Evolutionary conservation across 108 stramenopile genomes (phyloP).

Genomic region (Nitzschia sp.): DNA sequence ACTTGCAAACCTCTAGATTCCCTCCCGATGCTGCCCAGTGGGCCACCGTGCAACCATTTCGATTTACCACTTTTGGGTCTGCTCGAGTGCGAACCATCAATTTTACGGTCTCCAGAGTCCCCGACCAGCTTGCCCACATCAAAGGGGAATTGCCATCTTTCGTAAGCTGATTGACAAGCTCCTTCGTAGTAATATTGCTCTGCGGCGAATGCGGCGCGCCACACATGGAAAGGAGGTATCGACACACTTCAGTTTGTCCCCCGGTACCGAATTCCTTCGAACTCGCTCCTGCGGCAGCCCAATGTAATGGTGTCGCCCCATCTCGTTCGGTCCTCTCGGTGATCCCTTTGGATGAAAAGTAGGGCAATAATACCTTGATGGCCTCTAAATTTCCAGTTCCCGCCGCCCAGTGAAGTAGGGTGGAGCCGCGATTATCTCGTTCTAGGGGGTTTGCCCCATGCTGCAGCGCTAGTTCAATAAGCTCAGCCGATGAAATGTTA

Average conservation of each 20-base stretch:
- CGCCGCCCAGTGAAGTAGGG: conserved; percentile 80
- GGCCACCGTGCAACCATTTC: conserved; percentile 82
- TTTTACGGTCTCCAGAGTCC: conserved; percentile 71
- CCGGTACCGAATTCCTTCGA: conserved; percentile 76
- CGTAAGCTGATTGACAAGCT: conserved; percentile 55
- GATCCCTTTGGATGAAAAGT: conserved; percentile 40
- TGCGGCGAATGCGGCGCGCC: neutral
- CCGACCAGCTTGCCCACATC: conserved; percentile 89
- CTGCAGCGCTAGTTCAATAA: conserved; percentile 59
- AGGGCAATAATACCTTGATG: conserved; percentile 42
- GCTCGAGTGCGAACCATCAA: conserved; percentile 67
- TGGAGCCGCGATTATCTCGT: conserved; percentile 65
- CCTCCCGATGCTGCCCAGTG: conserved; percentile 71
- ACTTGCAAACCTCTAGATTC: conserved; percentile 64
- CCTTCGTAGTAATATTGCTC: neutral
- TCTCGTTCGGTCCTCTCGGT: conserved; percentile 52
- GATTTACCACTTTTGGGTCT: conserved; percentile 49
- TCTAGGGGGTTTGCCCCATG: conserved; percentile 80
- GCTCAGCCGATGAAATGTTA: conserved; percentile 56
- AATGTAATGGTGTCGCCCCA: conserved; percentile 78
- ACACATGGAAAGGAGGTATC: conserved; percentile 46
- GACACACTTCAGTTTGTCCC: conserved; percentile 60
- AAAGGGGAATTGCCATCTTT: conserved; percentile 82
- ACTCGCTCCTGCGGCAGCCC: conserved; percentile 79
- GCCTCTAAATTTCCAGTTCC: conserved; percentile 70